phyloP scores from a whole-genome alignment of 352 stramenopile genomes.

The Bremia lactucae region DNA sequence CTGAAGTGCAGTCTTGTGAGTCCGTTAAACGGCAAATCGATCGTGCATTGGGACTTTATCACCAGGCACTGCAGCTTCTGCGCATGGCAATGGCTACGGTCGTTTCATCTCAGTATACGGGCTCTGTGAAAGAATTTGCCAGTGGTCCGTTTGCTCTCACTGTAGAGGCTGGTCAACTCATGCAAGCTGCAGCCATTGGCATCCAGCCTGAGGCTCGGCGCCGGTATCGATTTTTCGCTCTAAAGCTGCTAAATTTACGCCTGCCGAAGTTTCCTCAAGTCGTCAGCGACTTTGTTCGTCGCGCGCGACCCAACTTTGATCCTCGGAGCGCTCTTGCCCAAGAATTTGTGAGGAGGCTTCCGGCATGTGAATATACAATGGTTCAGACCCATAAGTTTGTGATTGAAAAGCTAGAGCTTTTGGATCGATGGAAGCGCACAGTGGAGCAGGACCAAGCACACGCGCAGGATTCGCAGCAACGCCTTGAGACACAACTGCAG shows the following conservation, averaged over 20 bases:
- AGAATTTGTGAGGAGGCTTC: conserved; percentile 52
- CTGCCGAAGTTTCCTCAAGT: conserved; percentile 58
- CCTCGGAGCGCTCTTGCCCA: conserved; percentile 38
- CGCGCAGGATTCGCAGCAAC: conserved; percentile 34
- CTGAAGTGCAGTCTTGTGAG: conserved; percentile 55
- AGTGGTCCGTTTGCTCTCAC: conserved; percentile 51
- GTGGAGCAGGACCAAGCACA: conserved; percentile 47
- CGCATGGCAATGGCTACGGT: conserved; percentile 52
- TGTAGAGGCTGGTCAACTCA: conserved; percentile 58
- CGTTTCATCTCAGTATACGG: conserved; percentile 53
- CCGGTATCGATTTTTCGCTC: conserved; percentile 48
- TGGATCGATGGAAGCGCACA: conserved; percentile 47
- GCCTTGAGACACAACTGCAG: conserved; percentile 48
- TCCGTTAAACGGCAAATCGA: conserved; percentile 65
- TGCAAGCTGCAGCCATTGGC: conserved; percentile 42
- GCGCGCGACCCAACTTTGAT: conserved; percentile 49
- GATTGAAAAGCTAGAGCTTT: conserved; percentile 60
- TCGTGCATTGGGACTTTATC: conserved; percentile 40
- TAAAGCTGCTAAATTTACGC: conserved; percentile 30
- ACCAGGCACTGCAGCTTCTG: conserved; percentile 53
- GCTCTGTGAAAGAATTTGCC: conserved; percentile 58
- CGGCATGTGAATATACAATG: conserved; percentile 55
- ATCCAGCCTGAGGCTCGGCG: conserved; percentile 64
- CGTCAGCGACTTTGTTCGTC: conserved; percentile 53
- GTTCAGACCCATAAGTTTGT: conserved; percentile 67